These are phyloP conservation scores for Yamadazyma sp. DNA, from an alignment of 805 yeast species.

Conservation along the genomic window DNA sequence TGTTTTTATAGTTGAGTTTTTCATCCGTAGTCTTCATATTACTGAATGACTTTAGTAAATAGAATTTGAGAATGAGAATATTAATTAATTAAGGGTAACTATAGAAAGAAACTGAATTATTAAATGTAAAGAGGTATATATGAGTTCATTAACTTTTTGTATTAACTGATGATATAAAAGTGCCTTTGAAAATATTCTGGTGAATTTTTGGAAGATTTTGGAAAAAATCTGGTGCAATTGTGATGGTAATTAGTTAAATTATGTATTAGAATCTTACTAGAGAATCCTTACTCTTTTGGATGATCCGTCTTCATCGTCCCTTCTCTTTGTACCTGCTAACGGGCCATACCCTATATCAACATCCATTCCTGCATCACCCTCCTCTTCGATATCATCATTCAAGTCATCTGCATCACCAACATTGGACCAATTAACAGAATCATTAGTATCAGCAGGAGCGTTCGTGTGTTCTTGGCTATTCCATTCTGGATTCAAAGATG, in stretches of 20 bases:
- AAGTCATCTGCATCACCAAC: constrained; percentile 30
- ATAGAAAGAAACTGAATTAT: too few relatives aligned
- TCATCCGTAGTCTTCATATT: constrained; percentile 77
- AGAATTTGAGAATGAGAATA: too few relatives aligned
- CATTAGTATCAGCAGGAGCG: constrained; percentile 1
- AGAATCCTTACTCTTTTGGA: background rate
- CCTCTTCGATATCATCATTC: constrained; percentile 10
- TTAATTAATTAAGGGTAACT: too few relatives aligned
- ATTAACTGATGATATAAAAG: too few relatives aligned
- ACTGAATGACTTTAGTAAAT: too few relatives aligned
- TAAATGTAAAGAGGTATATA: too few relatives aligned
- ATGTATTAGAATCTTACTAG: too few relatives aligned
- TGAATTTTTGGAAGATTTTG: too few relatives aligned
- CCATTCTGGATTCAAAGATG: constrained; percentile 11
- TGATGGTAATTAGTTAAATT: too few relatives aligned
- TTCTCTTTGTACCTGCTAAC: constrained; percentile 32
- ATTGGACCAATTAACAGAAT: constrained; percentile 13
- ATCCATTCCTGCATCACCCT: constrained; percentile 37
- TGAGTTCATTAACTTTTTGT: too few relatives aligned
- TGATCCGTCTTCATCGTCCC: constrained; percentile 17
- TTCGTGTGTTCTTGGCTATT: constrained; percentile 2
- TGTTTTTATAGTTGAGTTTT: constrained; percentile 55
- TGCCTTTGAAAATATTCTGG: too few relatives aligned
- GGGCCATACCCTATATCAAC: constrained; percentile 39
- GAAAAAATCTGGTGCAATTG: too few relatives aligned